Conservation (phyloP, 768 basidiomycete genomes). For the Hebeloma cylindrosporum region DNA sequence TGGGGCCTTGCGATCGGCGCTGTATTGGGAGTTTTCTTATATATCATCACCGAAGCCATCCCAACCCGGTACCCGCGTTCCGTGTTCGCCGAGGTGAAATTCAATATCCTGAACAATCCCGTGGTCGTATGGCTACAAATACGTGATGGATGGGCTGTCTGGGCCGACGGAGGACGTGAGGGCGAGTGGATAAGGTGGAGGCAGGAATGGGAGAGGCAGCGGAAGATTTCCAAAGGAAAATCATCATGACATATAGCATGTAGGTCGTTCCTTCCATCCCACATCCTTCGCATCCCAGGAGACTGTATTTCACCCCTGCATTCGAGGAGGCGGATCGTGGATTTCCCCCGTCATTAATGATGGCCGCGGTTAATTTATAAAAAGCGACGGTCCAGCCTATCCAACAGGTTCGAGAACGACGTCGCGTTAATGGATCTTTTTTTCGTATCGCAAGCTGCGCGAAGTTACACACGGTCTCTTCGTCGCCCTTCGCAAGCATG, state of each 20-base stretch:
- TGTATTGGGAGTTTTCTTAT: slow-evolving; percentile 51
- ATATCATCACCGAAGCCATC: slow-evolving; percentile 56
- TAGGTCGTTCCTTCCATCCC: background rate
- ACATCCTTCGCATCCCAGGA: background rate
- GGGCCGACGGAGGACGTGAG: slow-evolving; percentile 77
- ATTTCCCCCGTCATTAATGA: too few relatives aligned
- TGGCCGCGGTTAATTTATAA: too few relatives aligned
- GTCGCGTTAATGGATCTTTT: background rate
- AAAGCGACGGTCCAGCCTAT: background rate
- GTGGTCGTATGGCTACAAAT: slow-evolving; percentile 66
- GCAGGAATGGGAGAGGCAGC: slow-evolving; percentile 49
- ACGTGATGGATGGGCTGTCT: slow-evolving; percentile 81
- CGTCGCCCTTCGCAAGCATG: too few relatives aligned
- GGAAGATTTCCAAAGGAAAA: slow-evolving; percentile 22
- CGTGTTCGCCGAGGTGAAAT: slow-evolving; percentile 48
- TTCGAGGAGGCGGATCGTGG: background rate
- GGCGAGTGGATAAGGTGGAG: slow-evolving; percentile 71
- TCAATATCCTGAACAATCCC: slow-evolving; percentile 53
- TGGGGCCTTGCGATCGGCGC: slow-evolving; percentile 75
- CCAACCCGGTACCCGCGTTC: slow-evolving; percentile 56
- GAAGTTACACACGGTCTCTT: too few relatives aligned
- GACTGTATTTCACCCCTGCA: background rate
- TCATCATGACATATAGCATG: slow-evolving; percentile 4
- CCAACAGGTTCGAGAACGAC: background rate
- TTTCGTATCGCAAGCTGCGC: background rate